phyloP scores from a whole-genome alignment of 805 yeast species.

The Barnettozyma pratensis region DNA sequence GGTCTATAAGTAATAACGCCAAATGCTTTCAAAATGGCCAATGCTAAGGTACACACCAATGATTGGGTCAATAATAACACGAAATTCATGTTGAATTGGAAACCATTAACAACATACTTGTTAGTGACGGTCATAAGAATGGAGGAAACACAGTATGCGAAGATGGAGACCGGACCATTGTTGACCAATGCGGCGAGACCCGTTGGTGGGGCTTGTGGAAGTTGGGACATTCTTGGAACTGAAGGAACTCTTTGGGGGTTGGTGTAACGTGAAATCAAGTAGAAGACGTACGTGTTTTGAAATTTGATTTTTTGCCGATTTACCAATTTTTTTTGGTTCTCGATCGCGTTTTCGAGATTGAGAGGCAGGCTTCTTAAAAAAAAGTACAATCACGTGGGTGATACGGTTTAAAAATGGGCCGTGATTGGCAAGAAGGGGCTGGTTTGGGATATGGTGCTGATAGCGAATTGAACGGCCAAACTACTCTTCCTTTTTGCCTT shows the following conservation, averaged over 20 bases:
- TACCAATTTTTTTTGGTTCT: too few relatives aligned
- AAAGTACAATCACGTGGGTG: too few relatives aligned
- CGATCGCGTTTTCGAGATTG: too few relatives aligned
- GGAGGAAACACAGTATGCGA: conserved; percentile 87
- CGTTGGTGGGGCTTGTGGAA: conserved; percentile 18
- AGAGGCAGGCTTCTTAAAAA: too few relatives aligned
- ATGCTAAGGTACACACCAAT: conserved; percentile 70
- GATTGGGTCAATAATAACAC: conserved; percentile 87
- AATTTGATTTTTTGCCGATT: too few relatives aligned
- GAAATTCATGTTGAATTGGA: conserved; percentile 78
- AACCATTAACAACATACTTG: conserved; percentile 78
- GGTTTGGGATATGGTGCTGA: too few relatives aligned
- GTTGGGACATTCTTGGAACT: conserved; percentile 11
- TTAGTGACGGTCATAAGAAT: conserved; percentile 97
- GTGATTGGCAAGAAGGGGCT: too few relatives aligned
- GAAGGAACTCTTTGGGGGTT: neutral
- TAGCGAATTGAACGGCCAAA: too few relatives aligned
- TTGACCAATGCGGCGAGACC: conserved; percentile 33
- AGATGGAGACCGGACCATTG: conserved; percentile 58
- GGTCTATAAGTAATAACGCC: conserved; percentile 84
- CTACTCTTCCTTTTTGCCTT: too few relatives aligned
- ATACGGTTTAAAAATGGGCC: too few relatives aligned
- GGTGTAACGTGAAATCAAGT: too few relatives aligned
- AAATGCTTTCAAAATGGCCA: conserved; percentile 64
- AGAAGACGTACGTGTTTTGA: too few relatives aligned